phyloP scores from a whole-genome alignment of 306 rosid species.

The Vicia sativa region DNA sequence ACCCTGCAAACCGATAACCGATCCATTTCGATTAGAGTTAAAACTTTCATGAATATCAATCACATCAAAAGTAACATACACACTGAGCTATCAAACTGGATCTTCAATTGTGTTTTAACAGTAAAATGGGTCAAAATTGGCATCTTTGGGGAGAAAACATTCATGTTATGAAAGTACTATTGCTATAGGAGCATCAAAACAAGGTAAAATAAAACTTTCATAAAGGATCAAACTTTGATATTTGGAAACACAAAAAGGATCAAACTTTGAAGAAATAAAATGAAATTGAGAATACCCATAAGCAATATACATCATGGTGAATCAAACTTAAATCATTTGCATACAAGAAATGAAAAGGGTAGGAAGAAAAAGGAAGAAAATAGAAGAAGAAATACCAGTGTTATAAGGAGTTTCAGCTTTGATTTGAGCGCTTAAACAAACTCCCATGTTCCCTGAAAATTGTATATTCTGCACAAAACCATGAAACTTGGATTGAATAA shows the following conservation, averaged over 20 bases:
- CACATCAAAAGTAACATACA: slow-evolving; percentile 34
- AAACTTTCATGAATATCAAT: slow-evolving; percentile 1
- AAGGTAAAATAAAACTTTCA: no score
- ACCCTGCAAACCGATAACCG: slow-evolving; percentile 41
- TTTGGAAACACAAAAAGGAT: neutral
- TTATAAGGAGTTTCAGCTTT: slow-evolving; percentile 54
- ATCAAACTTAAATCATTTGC: slow-evolving; percentile 14
- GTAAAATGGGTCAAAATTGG: slow-evolving; percentile 7
- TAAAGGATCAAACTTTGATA: no score
- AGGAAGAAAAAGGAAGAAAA: neutral
- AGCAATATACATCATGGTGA: slow-evolving; percentile 8
- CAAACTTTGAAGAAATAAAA: slow-evolving; percentile 9
- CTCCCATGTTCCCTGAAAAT: slow-evolving; percentile 56
- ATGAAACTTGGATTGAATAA: slow-evolving; percentile 18
- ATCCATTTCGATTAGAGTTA: neutral
- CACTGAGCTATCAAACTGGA: slow-evolving; percentile 27
- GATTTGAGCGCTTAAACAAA: slow-evolving; percentile 60
- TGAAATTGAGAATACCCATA: slow-evolving; percentile 22
- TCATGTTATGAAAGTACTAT: neutral
- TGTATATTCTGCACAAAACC: slow-evolving; percentile 18
- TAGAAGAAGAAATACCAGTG: slow-evolving; percentile 47
- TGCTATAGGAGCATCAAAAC: slow-evolving; percentile 10
- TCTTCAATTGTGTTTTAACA: slow-evolving; percentile 30
- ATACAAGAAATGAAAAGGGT: neutral
- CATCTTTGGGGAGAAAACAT: neutral